Evolutionary conservation across 208 protist species (phyloP).

Genomic region (Leishmania amazonensis): DNA sequence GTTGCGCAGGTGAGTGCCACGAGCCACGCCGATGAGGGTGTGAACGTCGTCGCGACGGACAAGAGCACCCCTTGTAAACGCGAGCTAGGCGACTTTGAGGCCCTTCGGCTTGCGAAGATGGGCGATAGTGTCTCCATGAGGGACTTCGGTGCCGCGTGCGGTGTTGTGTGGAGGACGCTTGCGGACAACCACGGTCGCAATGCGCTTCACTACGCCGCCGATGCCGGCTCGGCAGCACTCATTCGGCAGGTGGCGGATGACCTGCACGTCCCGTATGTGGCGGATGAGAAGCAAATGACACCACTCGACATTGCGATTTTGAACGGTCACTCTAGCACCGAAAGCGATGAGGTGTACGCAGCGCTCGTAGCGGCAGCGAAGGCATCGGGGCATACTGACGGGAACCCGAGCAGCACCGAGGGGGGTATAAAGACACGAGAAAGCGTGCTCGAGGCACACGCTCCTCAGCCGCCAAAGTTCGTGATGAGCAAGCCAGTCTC

Average conservation of each 20-base stretch:
- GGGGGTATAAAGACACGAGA: conserved; percentile 29
- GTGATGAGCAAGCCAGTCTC: conserved; percentile 74
- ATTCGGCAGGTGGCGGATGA: conserved; percentile 49
- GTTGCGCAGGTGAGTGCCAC: conserved; percentile 36
- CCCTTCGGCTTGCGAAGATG: conserved; percentile 85
- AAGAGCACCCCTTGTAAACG: conserved; percentile 23
- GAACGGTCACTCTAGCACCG: conserved; percentile 32
- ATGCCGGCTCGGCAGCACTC: conserved; percentile 55
- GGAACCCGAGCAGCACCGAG: not conserved
- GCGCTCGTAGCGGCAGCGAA: conserved; percentile 31
- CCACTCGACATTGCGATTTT: conserved; percentile 82
- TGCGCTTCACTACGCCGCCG: conserved; percentile 82
- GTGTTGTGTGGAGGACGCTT: conserved; percentile 45
- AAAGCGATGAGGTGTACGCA: conserved; percentile 37
- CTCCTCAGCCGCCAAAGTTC: conserved; percentile 68
- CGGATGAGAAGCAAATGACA: conserved; percentile 69
- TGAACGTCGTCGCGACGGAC: conserved; percentile 49
- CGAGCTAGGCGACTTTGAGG: conserved; percentile 81
- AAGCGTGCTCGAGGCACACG: conserved; percentile 50
- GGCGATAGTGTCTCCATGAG: conserved; percentile 67
- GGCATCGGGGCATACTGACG: conserved; percentile 30
- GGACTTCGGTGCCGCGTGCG: conserved; percentile 44
- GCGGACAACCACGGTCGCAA: conserved; percentile 80
- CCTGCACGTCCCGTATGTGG: conserved; percentile 53
- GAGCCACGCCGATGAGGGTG: conserved; percentile 33